Base-by-base conservation (phyloP, 257 asterid species). In the Verbascum thapsus region DNA sequence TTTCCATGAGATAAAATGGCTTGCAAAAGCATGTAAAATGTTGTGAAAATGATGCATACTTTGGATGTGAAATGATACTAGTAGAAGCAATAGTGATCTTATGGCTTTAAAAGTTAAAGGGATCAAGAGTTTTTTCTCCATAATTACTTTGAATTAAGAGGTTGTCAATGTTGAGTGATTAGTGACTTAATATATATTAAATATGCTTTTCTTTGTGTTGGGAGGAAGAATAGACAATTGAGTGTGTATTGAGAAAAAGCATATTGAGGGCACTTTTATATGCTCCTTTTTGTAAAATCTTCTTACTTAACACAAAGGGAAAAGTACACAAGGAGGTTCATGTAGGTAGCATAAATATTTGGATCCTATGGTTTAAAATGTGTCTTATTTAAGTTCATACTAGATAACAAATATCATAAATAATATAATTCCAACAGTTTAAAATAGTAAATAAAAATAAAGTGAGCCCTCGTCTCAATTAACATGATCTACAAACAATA, bases 201-300 rank as follows among this genome's bases (percentile, higher is more conserved):
- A 63, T 75, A 85, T 82, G 51, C 92, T 76, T 85, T 82, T 63
- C 91, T 83, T 81, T 71, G 40, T 26, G 56, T 42, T 47, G 6
- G 43, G 64, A 39, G 41, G 70, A 40, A 13, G 35, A 37, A 60
- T 53, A 63, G 41, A 59, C 52, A 37, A 34, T 70, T 60, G 86
- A 79, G 77, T 80, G 81, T 69, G 60, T 48, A n/a, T 22, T 51
- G 59, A 58, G 76, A 48, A 61, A 75, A 79, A 52, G 80, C 63
- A 76, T 72, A 61, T 74, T 45, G 32, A 57, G 45, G 30, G 45
- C 18, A n/a, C n/a, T n/a, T n/a, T n/a, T n/a, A n/a, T n/a, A n/a
- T n/a, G n/a, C n/a, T n/a, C n/a, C n/a, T n/a, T n/a, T n/a, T n/a
- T n/a, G 32, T 1, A 26, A 26, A 26, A 26, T 26, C 32, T 26